A percentile compares a stretch with the other conserved stretches of the same genome.
phyloP scores from a whole-genome alignment of 306 rosid genomes.

The Echinosophora koreensis region DNA sequence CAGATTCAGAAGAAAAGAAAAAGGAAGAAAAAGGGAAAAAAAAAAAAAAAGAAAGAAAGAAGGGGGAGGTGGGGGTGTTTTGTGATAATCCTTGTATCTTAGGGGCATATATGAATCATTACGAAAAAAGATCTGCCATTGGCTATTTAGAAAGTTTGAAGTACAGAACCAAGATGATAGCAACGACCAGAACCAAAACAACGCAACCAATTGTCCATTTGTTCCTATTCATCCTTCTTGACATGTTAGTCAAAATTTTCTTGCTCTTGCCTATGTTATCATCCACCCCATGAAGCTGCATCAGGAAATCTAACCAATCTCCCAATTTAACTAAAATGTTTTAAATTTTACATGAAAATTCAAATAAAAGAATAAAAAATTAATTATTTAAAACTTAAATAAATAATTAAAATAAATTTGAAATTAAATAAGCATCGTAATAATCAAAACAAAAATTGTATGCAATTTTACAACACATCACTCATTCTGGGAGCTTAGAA shows the following conservation, averaged over 20 bases:
- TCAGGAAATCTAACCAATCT: constrained; percentile 34
- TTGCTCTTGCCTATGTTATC: constrained; percentile 91
- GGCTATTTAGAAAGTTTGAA: constrained; percentile 77
- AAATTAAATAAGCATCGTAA: no score
- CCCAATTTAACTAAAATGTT: no score
- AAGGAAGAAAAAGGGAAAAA: background rate
- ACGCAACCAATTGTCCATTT: constrained; percentile 78
- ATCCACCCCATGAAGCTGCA: constrained; percentile 93
- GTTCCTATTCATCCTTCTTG: constrained; percentile 87
- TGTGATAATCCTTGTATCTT: constrained; percentile 34
- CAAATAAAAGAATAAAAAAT: no score
- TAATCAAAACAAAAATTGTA: no score
- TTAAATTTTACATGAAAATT: no score
- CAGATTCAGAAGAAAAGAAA: constrained; percentile 42
- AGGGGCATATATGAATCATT: constrained; percentile 48
- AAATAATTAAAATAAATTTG: no score
- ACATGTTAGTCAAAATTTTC: constrained; percentile 72
- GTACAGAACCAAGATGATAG: constrained; percentile 72
- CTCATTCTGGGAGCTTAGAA: no score
- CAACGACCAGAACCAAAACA: constrained; percentile 70
- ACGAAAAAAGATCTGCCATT: constrained; percentile 5
- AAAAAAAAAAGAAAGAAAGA: no score
- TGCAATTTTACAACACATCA: no score
- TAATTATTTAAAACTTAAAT: no score
- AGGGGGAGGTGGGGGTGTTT: no score